Evolutionary conservation across 371 early-diverging fungal species (phyloP), one percentile per base, ranked within the genome.

Genomic region (Dichotomocladium elegans): DNA sequence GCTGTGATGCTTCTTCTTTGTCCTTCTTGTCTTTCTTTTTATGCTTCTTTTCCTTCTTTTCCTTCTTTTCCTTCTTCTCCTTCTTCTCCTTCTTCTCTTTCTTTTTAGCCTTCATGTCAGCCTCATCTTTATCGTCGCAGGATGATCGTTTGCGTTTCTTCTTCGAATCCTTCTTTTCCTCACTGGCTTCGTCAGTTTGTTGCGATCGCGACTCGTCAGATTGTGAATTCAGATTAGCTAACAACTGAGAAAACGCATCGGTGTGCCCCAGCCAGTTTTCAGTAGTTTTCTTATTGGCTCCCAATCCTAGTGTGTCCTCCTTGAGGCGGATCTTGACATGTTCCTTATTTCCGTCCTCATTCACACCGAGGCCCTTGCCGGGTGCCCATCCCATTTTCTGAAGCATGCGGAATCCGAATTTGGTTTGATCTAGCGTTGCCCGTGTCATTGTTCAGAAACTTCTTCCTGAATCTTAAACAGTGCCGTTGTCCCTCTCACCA

Each of bases 201-300:
- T 70, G 49, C 26, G 64, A 30, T 54, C 69, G 49, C 26, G 64
- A 30, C 25, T 69, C 55, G 7, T 37, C 55, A 31, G 52, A 51
- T 15, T 57, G 40, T 35, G 66, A 77, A 42, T 82, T 93, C 30
- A 96, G 68, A 28, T 86, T 82, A 29, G 79, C 83, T 60, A 97
- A 74, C n/a, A 97, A 75, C 31, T 76, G 75, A n/a, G 86, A 82
- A 61, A 93, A 95, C 2, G 91, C 96, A 53, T 82, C 86, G 15
- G 93, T 85, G 61, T 93, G 91, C 24, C 86, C 92, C n/a, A 95
- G 81, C 96, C 96, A 95, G 67, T 96, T 95, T 57, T 95, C 90
- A n/a, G 72, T 76, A 3, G 85, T 82, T 31, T 91, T 92, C 57
- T 81, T 84, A 41, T 86, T 88, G 6, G 94, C 95, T 17, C 96